These are phyloP conservation scores for Anthoceros angustus DNA, from an alignment of 225 moss, liverwort and hornwort species.

Conservation along the genomic window DNA sequence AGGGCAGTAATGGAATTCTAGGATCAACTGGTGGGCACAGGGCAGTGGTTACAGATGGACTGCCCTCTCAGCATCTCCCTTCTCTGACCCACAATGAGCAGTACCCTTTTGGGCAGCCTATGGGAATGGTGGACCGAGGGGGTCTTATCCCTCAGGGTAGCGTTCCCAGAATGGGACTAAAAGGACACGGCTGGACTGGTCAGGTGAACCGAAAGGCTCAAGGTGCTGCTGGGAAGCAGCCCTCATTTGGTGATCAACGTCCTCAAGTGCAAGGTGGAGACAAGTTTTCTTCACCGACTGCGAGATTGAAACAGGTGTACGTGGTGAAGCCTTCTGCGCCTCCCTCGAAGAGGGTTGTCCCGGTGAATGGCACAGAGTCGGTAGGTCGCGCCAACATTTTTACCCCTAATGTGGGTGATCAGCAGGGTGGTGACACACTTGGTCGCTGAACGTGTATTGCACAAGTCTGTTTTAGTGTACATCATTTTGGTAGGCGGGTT, in stretches of 20 bases:
- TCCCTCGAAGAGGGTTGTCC: slow-evolving; percentile 29
- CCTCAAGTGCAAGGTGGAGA: slow-evolving; percentile 9
- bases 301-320: slow-evolving; percentile 43
- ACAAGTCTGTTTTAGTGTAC: not conserved
- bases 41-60: slow-evolving; percentile 25
- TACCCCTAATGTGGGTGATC: slow-evolving; percentile 1
- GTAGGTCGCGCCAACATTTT: not conserved
- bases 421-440: slow-evolving; percentile 3
- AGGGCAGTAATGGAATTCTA: slow-evolving; percentile 26
- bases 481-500: slow-evolving; percentile 1
- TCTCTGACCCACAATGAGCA: slow-evolving; percentile 21
- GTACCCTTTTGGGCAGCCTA: slow-evolving; percentile 18
- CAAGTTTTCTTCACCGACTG: slow-evolving; percentile 11
- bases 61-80: slow-evolving; percentile 21
- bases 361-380: not conserved
- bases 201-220: slow-evolving; percentile 20
- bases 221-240: slow-evolving; percentile 29
- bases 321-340: slow-evolving; percentile 39
- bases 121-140: slow-evolving; percentile 21
- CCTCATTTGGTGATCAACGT: slow-evolving; percentile 23
- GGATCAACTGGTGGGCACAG: slow-evolving; percentile 20
- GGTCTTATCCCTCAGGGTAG: slow-evolving; percentile 6
- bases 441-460: slow-evolving; percentile 3
- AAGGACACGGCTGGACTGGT: not conserved
- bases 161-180: not conserved